phyloP scores from a whole-genome alignment of 306 rosid genomes.

The Corylus heterophylla region DNA sequence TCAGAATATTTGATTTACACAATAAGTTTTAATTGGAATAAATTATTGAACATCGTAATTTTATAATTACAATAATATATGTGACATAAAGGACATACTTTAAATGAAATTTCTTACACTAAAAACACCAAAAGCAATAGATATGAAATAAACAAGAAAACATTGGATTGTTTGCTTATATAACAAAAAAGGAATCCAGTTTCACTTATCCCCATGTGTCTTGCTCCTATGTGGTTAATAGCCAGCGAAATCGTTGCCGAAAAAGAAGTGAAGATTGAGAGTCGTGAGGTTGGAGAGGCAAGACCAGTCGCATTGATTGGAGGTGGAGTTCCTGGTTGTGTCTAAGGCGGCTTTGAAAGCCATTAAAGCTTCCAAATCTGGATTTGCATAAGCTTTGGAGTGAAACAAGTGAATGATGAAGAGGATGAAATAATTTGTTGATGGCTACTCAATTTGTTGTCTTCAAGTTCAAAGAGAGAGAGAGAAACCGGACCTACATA shows the following conservation, averaged over 20 bases:
- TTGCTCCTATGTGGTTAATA: neutral
- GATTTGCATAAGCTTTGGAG: constrained; percentile 24
- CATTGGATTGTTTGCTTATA: too few relatives aligned
- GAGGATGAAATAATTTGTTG: neutral
- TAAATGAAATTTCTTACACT: too few relatives aligned
- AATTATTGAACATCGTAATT: too few relatives aligned
- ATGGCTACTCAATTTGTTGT: constrained; percentile 43
- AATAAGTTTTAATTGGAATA: too few relatives aligned
- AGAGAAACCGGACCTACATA: too few relatives aligned
- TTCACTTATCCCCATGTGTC: too few relatives aligned
- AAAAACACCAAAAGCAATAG: too few relatives aligned
- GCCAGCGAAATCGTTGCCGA: constrained; percentile 63
- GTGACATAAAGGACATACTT: too few relatives aligned
- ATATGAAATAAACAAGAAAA: too few relatives aligned
- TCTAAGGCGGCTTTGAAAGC: constrained; percentile 63
- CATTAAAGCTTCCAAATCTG: constrained; percentile 52
- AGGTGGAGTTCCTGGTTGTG: constrained; percentile 58
- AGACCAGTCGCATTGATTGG: constrained; percentile 57
- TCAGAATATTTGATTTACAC: too few relatives aligned
- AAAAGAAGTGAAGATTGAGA: constrained; percentile 63
- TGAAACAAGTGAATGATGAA: constrained; percentile 13
- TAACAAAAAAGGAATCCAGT: too few relatives aligned
- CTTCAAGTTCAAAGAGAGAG: constrained; percentile 27
- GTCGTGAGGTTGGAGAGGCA: constrained; percentile 67
- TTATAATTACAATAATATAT: too few relatives aligned